Conservation (phyloP, 768 basidiomycete species). For the Boletus vinaceobasis region DNA sequence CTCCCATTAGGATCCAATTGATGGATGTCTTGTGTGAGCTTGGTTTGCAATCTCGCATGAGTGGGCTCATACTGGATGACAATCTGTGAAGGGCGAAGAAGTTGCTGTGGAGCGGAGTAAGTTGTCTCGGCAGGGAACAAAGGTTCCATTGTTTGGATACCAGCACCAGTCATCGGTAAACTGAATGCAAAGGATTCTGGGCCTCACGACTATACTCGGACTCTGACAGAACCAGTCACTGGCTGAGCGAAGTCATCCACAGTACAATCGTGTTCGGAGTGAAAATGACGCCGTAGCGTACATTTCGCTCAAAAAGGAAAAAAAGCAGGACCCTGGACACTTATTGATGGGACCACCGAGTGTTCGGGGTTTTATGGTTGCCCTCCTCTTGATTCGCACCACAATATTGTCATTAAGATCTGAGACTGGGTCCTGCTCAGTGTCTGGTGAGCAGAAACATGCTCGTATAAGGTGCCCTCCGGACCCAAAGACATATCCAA, state of each 20-base stretch:
- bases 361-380: too few relatives aligned
- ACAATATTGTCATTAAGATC: too few relatives aligned
- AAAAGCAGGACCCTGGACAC: too few relatives aligned
- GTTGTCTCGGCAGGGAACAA: slow-evolving; percentile 39
- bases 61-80: slow-evolving; percentile 52
- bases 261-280: too few relatives aligned
- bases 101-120: slow-evolving; percentile 34
- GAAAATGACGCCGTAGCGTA: too few relatives aligned
- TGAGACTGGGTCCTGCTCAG: background rate
- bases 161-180: slow-evolving; percentile 22
- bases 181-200: slow-evolving; percentile 44
- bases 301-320: too few relatives aligned
- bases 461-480: slow-evolving; percentile 80
- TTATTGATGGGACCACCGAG: too few relatives aligned
- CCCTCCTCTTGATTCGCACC: too few relatives aligned
- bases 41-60: slow-evolving; percentile 34
- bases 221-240: slow-evolving; percentile 42
- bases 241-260: too few relatives aligned
- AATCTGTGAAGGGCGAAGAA: slow-evolving; percentile 46
- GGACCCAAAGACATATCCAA: slow-evolving; percentile 58
- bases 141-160: slow-evolving; percentile 38
- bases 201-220: slow-evolving; percentile 34
- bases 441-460: slow-evolving; percentile 14
- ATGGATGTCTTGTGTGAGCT: slow-evolving; percentile 46
- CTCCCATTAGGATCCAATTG: slow-evolving; percentile 40